Evolutionary conservation across 495 filamentous ascomycete species (phyloP).

Genomic region (Paragyromitra xinjiangensis): DNA sequence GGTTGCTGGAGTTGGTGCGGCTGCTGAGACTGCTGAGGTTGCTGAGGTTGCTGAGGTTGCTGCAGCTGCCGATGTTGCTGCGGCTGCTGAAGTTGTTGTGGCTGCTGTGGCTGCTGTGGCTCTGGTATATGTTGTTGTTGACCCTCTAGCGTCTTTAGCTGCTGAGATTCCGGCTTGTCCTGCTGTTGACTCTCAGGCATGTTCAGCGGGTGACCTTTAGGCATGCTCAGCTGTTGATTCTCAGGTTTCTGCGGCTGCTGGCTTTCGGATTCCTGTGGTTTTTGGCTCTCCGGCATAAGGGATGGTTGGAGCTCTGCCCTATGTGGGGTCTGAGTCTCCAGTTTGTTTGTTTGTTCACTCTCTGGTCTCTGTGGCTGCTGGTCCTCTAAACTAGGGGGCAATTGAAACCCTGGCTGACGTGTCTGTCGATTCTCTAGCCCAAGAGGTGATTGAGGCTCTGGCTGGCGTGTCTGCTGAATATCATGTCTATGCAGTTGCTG

Average conservation of each 20-base stretch:
- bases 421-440: conserved; percentile 1
- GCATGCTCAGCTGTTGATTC: conserved; percentile 1
- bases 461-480: neutral
- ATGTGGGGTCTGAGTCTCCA: neutral
- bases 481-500: neutral
- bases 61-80: no score
- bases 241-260: neutral
- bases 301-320: neutral
- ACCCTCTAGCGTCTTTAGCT: neutral
- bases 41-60: no score
- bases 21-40: no score
- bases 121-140: neutral
- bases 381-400: neutral
- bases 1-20: no score
- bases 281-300: neutral
- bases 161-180: neutral
- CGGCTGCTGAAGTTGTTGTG: no score
- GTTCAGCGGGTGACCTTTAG: neutral
- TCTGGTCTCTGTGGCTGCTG: conserved; percentile 3
- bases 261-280: neutral
- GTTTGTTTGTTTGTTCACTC: neutral
- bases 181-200: neutral
- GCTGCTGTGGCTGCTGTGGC: no score
- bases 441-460: neutral
- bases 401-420: neutral